Evolutionary conservation across 2,329 filamentous ascomycete genomes (phyloP).

Genomic region (Fusarium armeniacum): DNA sequence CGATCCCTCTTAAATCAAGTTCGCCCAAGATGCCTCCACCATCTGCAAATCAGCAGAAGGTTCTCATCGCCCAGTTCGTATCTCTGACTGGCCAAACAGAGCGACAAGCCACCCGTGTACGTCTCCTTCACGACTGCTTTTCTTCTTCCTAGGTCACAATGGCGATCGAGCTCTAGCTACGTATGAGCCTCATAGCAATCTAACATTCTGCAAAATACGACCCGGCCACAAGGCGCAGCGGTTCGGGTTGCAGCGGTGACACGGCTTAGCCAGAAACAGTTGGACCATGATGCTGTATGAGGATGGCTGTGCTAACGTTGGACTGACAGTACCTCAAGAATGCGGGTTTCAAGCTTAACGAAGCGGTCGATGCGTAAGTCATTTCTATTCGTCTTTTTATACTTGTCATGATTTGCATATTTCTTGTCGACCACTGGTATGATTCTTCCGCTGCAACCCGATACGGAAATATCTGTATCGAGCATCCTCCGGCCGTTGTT

Average conservation of each 20-base stretch:
- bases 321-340: slow-evolving; percentile 62
- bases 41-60: slow-evolving; percentile 58
- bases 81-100: slow-evolving; percentile 61
- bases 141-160: slow-evolving; percentile 7
- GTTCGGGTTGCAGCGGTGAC: slow-evolving; percentile 41
- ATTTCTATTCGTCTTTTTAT: slow-evolving; percentile 25
- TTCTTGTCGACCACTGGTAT: slow-evolving; percentile 11
- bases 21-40: slow-evolving; percentile 55
- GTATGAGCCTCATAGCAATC: slow-evolving; percentile 24
- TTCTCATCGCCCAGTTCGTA: slow-evolving; percentile 59
- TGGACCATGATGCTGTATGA: slow-evolving; percentile 25
- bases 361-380: slow-evolving; percentile 72
- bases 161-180: slow-evolving; percentile 14
- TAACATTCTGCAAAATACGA: slow-evolving; percentile 26
- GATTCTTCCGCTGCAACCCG: slow-evolving; percentile 15
- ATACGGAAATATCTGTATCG: slow-evolving; percentile 32
- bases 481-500: slow-evolving; percentile 24
- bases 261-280: slow-evolving; percentile 34
- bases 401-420: slow-evolving; percentile 26
- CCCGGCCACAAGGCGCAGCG: slow-evolving; percentile 17
- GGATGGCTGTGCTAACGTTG: slow-evolving; percentile 45
- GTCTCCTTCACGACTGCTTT: slow-evolving; percentile 43
- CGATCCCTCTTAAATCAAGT: slow-evolving; percentile 7
- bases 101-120: slow-evolving; percentile 61
- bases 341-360: slow-evolving; percentile 65